phyloP scores from a whole-genome alignment of 108 stramenopile genomes.

The Cyclotella cryptica region DNA sequence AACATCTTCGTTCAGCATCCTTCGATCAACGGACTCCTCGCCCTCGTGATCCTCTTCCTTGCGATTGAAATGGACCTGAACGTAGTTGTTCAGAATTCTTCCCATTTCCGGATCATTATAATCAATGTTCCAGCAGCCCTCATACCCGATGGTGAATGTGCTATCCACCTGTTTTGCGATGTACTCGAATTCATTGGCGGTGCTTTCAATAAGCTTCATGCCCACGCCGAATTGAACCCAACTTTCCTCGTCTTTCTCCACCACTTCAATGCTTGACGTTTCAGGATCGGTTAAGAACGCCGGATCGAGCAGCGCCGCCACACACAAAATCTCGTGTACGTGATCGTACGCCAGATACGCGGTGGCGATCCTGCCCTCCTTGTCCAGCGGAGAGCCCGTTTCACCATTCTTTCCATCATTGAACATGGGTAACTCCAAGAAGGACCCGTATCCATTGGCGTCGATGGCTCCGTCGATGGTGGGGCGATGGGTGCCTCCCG shows the following conservation, averaged over 20 bases:
- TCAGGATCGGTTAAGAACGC: background rate
- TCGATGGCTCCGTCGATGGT: background rate
- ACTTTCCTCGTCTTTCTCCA: background rate
- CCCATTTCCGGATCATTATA: background rate
- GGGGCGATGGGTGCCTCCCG: background rate
- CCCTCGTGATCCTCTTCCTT: background rate
- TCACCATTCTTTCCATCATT: constrained; percentile 17
- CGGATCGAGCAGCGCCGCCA: background rate
- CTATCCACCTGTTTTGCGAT: background rate
- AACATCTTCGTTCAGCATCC: no score
- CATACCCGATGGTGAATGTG: background rate
- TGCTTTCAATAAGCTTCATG: constrained; percentile 4
- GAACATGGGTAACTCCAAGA: constrained; percentile 12
- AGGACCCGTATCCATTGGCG: background rate
- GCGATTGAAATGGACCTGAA: constrained; percentile 17
- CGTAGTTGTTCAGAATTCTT: background rate
- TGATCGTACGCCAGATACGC: constrained; percentile 10
- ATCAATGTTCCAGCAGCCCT: constrained; percentile 8
- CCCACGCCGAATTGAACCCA: constrained; percentile 4
- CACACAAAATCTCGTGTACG: background rate
- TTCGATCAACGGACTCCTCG: no score
- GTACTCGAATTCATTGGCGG: constrained; percentile 6
- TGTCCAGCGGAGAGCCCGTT: background rate
- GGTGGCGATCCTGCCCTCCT: constrained; percentile 10
- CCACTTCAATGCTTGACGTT: background rate